phyloP scores from a whole-genome alignment of 2,329 filamentous ascomycete species.

The Paecilomyces variotii region DNA sequence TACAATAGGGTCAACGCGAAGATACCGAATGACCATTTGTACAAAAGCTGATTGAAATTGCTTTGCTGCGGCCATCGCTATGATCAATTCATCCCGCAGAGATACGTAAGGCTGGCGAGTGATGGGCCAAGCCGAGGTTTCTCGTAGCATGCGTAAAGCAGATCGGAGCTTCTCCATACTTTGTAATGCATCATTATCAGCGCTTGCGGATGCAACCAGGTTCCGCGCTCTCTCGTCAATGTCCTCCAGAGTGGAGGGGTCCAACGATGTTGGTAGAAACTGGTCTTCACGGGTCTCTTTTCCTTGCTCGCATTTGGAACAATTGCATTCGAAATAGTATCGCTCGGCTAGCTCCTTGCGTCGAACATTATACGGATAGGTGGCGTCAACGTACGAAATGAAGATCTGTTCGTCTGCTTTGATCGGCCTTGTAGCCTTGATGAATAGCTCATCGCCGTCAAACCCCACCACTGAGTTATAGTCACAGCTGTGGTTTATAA shows the following conservation, averaged over 20 bases:
- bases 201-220: slow-evolving; percentile 16
- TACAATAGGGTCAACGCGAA: slow-evolving; percentile 44
- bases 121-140: slow-evolving; percentile 38
- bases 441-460: slow-evolving; percentile 42
- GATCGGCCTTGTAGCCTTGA: slow-evolving; percentile 48
- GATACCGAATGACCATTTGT: slow-evolving; percentile 45
- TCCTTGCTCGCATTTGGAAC: slow-evolving; percentile 40
- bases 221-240: slow-evolving; percentile 15
- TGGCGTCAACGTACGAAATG: slow-evolving; percentile 55
- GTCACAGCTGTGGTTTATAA: slow-evolving; percentile 56
- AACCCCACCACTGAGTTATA: slow-evolving; percentile 53
- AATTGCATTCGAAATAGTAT: slow-evolving; percentile 54
- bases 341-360: slow-evolving; percentile 44
- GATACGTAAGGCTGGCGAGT: slow-evolving; percentile 48
- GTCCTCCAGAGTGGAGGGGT: slow-evolving; percentile 8
- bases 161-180: slow-evolving; percentile 28
- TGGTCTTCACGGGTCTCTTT: slow-evolving; percentile 11
- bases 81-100: slow-evolving; percentile 46
- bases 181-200: slow-evolving; percentile 14
- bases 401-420: slow-evolving; percentile 49
- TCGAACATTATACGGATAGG: slow-evolving; percentile 43
- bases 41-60: slow-evolving; percentile 42
- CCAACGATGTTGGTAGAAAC: slow-evolving; percentile 9
- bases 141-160: slow-evolving; percentile 33
- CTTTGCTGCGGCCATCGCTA: slow-evolving; percentile 37